Conservation (phyloP, 371 early-diverging fungal genomes). For the Actinomortierella wolfii region DNA sequence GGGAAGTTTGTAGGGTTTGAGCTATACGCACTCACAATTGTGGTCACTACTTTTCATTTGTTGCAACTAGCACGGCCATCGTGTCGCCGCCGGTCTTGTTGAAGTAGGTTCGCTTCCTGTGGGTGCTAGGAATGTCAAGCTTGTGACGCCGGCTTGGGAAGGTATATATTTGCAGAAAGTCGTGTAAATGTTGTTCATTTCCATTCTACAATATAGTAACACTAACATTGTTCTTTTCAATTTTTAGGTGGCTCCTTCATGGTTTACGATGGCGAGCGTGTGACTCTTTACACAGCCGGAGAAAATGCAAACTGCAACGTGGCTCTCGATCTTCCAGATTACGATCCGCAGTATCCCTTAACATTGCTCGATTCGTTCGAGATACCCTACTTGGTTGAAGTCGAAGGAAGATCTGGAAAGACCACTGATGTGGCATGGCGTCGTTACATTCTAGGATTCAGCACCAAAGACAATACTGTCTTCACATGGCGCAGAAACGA, state of each 20-base stretch:
- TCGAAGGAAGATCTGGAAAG: constrained; percentile 30
- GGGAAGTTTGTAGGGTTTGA: too few relatives aligned
- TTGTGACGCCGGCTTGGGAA: constrained; percentile 46
- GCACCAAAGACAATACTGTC: constrained; percentile 31
- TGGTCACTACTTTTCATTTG: too few relatives aligned
- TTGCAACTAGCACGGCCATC: constrained; percentile 36
- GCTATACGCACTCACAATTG: too few relatives aligned
- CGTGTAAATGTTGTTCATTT: not conserved
- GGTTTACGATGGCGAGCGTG: constrained; percentile 37
- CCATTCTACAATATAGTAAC: not conserved
- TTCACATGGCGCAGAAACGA: constrained; percentile 40
- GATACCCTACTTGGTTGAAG: constrained; percentile 30
- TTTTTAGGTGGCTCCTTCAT: constrained; percentile 37
- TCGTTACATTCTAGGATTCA: constrained; percentile 40
- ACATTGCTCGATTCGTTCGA: constrained; percentile 41
- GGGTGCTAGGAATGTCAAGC: constrained; percentile 20
- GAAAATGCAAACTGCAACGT: constrained; percentile 21
- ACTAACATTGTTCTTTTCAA: not conserved
- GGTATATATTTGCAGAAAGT: constrained; percentile 7
- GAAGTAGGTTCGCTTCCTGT: constrained; percentile 38
- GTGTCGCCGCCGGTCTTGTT: constrained; percentile 43
- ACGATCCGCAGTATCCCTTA: constrained; percentile 31
- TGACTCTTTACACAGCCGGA: constrained; percentile 31
- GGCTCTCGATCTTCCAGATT: constrained; percentile 33
- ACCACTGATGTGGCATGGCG: constrained; percentile 42